Base-by-base conservation (phyloP, 2,329 filamentous ascomycete species). In the Monosporascus sp. region DNA sequence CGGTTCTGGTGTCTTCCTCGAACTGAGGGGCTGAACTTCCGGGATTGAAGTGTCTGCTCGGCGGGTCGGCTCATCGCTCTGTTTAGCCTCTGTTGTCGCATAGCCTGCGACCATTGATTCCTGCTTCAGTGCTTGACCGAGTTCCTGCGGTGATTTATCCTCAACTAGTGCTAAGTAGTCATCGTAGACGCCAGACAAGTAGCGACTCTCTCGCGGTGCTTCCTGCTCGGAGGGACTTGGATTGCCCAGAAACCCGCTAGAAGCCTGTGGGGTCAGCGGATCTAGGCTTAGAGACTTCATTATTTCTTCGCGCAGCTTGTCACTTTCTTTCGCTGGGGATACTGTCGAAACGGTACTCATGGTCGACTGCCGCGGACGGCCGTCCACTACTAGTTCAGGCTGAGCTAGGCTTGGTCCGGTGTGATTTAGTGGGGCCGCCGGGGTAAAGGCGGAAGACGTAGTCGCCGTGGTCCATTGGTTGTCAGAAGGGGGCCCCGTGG, bases 221-320 rank as follows among this genome's bases (percentile, higher is more conserved):
- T 56, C 24, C 15, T 56, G 61, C 5, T 55, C 57, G 1, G 38
- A 35, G 15, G 60, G 55, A 20, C 62, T 51, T 52, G 17, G 57
- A 50, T 27, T 55, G 47, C 46, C 53, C 14, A 59, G 48, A 15
- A 60, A 44, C 22, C 39, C 54, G 36, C 55, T 49, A 8, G 54
- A 59, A 27, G 56, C 55, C 20, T 61, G 60, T 1, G 68, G 61
- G 25, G 54, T 54, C 7, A 62, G 47, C 6, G 70, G 62, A 31
- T 70, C 70, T 14, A 85, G 79, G 51, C 78, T 85, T 2, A 92
- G 73, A 43, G 83, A 88, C 54, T 81, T 83, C 50, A 90, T 83
- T 51, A 92, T 92, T 61, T 92, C 89, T 54, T 89, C 86, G 27
- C 84, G 79, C 47, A 92, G 67, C 52, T 81, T 77, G 59, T 92